These are phyloP conservation scores for Musa itinerans DNA, from an alignment of 176 grass and related monocot species.

Conservation along the genomic window DNA sequence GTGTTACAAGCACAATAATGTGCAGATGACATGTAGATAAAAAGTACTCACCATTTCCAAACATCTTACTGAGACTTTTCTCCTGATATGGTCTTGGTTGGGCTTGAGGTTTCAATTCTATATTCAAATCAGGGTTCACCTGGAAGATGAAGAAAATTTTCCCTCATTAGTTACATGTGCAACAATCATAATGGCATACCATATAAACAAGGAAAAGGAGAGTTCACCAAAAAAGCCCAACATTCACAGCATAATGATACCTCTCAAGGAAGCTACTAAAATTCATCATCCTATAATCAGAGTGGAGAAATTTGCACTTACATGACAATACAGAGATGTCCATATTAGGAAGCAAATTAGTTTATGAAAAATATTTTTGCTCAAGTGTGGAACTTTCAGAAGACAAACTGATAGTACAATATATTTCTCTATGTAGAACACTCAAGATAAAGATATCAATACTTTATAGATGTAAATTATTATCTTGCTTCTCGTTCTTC, in stretches of 20 bases:
- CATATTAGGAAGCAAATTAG: too few species aligned
- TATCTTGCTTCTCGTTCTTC: too few species aligned
- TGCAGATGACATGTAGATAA: background rate
- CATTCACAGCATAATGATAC: too few species aligned
- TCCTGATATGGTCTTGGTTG: slow-evolving; percentile 94
- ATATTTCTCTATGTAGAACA: too few species aligned
- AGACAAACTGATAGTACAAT: too few species aligned
- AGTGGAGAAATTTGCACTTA: background rate
- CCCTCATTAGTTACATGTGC: slow-evolving; percentile 34
- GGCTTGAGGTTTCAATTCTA: slow-evolving; percentile 44
- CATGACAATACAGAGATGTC: background rate
- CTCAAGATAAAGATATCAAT: too few species aligned
- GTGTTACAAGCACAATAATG: background rate
- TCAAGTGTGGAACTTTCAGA: too few species aligned
- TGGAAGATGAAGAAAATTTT: slow-evolving; percentile 37
- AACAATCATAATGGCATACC: too few species aligned
- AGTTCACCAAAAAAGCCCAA: background rate
- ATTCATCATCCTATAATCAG: background rate
- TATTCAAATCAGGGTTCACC: slow-evolving; percentile 16
- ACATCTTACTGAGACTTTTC: slow-evolving; percentile 99
- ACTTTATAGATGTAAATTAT: too few species aligned
- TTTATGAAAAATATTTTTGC: too few species aligned
- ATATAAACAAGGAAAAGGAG: background rate
- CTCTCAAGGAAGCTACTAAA: background rate
- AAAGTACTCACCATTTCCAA: slow-evolving; percentile 73